Base-by-base conservation (phyloP, 2,329 filamentous ascomycete species). In the Colletotrichum orbiculare region DNA sequence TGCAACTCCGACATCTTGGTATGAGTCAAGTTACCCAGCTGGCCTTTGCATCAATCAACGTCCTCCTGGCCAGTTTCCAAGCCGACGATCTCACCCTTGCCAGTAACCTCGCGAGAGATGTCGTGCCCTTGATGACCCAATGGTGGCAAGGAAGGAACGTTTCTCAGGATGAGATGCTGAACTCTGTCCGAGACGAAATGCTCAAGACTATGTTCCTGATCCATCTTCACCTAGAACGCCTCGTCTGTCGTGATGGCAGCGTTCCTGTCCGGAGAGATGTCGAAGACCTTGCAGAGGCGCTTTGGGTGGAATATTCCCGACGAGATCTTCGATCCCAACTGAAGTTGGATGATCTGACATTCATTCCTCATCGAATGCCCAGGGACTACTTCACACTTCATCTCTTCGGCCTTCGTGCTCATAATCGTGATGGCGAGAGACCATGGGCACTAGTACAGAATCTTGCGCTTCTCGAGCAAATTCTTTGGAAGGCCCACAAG, bases 271-370 rank as follows among this genome's bases (percentile, higher is more conserved):
- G 77, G 35, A 80, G 72, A 48, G 76, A 84, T 69, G 59, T 97
- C 6, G 87, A 90, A 68, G 85, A 86, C n/a, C 76, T 97, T 2
- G 74, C 89, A 39, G 89, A 94, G 48, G 82, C 85, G 4, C 78
- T 99, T n/a, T 91, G 90, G 80, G 79, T 80, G 8, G 95, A 97
- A 71, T 98, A 98, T 76, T 83, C 87, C 4, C 89, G 83, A 68
- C 86, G 93, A 66, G 83, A 88, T 41, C 88, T 91, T 52, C 87
- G 88, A 64, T 89, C 92, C 52, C 87, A 90, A 42, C 82, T 98
- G 10, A 91, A 93, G 68, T 78, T 96, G n/a, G 88, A 92, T 66
- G 92, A 97, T 71, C 74, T 97, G 34, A 79, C 83, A 0, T 91
- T 92, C 68, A 73, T 83, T 49, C 69, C 81, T 69, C 74, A 83